Percentiles rank a stretch among this genome's conserved stretches.
phyloP scores from a whole-genome alignment of 805 yeast species.

The Hanseniaspora lachancei region DNA sequence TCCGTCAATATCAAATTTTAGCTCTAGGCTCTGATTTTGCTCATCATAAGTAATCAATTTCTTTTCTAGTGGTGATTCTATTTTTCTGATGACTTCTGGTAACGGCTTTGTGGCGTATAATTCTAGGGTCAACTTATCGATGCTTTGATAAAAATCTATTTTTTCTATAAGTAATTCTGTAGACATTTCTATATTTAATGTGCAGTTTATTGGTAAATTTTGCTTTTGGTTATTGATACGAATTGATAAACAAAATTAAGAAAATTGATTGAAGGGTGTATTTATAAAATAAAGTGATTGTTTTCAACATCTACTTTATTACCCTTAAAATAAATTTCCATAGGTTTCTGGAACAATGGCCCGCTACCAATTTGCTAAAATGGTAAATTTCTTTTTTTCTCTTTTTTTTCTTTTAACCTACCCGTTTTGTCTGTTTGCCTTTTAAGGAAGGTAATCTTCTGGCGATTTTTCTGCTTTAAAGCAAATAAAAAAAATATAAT shows the following conservation, averaged over 20 bases:
- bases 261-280: no score
- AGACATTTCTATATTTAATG: not conserved
- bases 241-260: no score
- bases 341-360: not conserved
- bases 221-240: no score
- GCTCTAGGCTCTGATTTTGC: slow-evolving; percentile 29
- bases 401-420: not conserved
- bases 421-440: no score
- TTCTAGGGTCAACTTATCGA: slow-evolving; percentile 44
- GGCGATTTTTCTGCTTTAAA: no score
- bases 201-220: no score
- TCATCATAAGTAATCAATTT: slow-evolving; percentile 28
- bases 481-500: no score
- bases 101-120: slow-evolving; percentile 56
- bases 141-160: slow-evolving; percentile 66
- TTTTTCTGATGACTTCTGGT: not conserved
- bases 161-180: slow-evolving; percentile 24
- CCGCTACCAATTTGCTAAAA: not conserved
- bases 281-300: no score
- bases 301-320: no score
- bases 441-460: no score
- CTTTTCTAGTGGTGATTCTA: not conserved
- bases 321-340: not conserved
- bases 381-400: not conserved
- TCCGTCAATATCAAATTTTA: slow-evolving; percentile 19